A percentile compares a stretch with the other conserved stretches of the same genome.
Evolutionary conservation across 2,329 filamentous ascomycete species (phyloP).

Genomic region (Colletotrichum cordylinicola): DNA sequence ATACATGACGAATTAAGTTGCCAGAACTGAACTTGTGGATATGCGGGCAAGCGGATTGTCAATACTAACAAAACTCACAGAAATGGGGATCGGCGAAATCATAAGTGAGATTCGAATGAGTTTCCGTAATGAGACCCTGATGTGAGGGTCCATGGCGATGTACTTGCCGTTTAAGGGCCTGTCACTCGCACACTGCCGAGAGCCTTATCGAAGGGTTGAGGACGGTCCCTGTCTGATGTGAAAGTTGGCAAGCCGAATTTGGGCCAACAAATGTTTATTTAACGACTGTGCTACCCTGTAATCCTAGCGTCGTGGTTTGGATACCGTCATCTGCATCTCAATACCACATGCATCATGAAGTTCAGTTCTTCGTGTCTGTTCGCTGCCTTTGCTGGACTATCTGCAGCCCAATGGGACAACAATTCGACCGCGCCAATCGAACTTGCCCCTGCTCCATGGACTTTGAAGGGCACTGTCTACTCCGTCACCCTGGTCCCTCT

Average conservation of each 20-base stretch:
- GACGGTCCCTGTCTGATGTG: not conserved
- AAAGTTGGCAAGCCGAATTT: too few relatives aligned
- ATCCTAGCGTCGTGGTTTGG: not conserved
- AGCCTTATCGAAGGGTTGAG: not conserved
- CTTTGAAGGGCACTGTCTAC: constrained; percentile 23
- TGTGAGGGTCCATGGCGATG: not conserved
- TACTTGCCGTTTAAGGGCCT: not conserved
- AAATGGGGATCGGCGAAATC: not conserved
- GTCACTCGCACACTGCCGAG: not conserved
- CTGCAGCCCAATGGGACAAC: constrained; percentile 11
- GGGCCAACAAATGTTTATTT: not conserved
- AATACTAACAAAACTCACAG: not conserved
- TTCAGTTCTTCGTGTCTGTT: not conserved
- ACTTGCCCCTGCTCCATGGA: constrained; percentile 22
- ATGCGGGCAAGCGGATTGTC: not conserved
- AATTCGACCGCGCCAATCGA: constrained; percentile 15
- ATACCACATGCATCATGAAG: not conserved
- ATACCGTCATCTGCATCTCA: too few relatives aligned
- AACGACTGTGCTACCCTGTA: not conserved
- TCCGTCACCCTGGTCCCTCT: constrained; percentile 11
- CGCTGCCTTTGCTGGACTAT: not conserved
- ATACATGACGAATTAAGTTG: not conserved
- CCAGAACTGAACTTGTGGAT: not conserved
- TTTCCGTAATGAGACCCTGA: not conserved
- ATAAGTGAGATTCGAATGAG: not conserved